A percentile compares a stretch with the other conserved stretches of the same genome.
Conservation (phyloP, 2,329 filamentous ascomycete genomes). For the Curvularia spicifera region DNA sequence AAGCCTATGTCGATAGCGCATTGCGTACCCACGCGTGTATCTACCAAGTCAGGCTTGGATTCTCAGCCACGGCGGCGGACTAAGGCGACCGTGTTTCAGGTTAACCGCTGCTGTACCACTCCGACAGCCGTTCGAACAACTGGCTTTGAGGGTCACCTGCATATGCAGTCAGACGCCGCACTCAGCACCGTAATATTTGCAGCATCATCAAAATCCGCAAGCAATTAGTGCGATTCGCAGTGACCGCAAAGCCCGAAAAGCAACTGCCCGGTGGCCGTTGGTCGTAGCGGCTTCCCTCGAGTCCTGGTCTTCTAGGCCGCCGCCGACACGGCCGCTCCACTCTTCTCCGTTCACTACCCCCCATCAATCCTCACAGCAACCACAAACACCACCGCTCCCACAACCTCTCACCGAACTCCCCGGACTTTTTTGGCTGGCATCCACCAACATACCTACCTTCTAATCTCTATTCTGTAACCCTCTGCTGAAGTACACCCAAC, state of each 20-base stretch:
- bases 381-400: constrained; percentile 14
- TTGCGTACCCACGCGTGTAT: background rate
- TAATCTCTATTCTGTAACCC: constrained; percentile 16
- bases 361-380: constrained; percentile 11
- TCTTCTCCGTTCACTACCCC: constrained; percentile 23
- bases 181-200: constrained; percentile 7
- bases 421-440: constrained; percentile 1
- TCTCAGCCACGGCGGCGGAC: constrained; percentile 9
- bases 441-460: constrained; percentile 9
- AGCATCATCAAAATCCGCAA: background rate
- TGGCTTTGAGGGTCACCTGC: constrained; percentile 10
- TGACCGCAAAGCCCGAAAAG: constrained; percentile 2
- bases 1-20: background rate
- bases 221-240: background rate
- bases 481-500: background rate
- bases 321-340: constrained; percentile 10
- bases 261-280: constrained; percentile 13
- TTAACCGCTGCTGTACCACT: constrained; percentile 20
- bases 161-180: constrained; percentile 9
- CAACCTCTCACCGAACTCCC: constrained; percentile 5
- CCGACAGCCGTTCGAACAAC: constrained; percentile 13
- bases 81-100: constrained; percentile 27
- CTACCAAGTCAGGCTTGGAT: constrained; percentile 8
- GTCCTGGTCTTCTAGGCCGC: constrained; percentile 13
- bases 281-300: constrained; percentile 15